These are phyloP conservation scores for Jatropha podagrica DNA, from an alignment of 441 rosid genomes.

Conservation along the genomic window DNA sequence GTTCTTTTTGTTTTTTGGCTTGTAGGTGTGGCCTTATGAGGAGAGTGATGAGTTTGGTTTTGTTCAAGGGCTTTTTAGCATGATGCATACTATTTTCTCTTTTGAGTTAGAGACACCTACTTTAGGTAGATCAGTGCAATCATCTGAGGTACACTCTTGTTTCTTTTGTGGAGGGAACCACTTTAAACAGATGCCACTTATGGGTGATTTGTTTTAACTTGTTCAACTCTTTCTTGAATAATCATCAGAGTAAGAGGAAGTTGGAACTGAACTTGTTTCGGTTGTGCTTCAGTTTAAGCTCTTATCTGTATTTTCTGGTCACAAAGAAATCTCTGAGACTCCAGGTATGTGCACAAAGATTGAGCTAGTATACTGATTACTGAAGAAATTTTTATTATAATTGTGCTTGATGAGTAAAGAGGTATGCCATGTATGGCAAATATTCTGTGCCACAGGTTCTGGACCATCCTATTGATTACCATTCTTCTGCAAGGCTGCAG, in stretches of 20 bases:
- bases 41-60: slow-evolving; percentile 78
- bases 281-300: slow-evolving; percentile 76
- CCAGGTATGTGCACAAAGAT: slow-evolving; percentile 49
- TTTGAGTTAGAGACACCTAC: slow-evolving; percentile 34
- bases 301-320: slow-evolving; percentile 80
- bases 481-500: slow-evolving; percentile 45
- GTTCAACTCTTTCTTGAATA: slow-evolving; percentile 23
- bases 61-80: slow-evolving; percentile 84
- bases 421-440: slow-evolving; percentile 18
- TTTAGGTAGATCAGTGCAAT: slow-evolving; percentile 36
- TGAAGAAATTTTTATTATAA: background rate
- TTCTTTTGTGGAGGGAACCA: slow-evolving; percentile 4
- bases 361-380: slow-evolving; percentile 11
- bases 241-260: slow-evolving; percentile 56
- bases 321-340: slow-evolving; percentile 73
- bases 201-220: slow-evolving; percentile 6
- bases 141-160: slow-evolving; percentile 46
- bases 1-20: background rate
- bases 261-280: slow-evolving; percentile 54
- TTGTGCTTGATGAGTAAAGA: background rate
- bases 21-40: slow-evolving; percentile 95
- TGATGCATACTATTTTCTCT: slow-evolving; percentile 74
- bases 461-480: slow-evolving; percentile 42
- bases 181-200: background rate
- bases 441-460: slow-evolving; percentile 46